Conservation (phyloP, 1,284 basidiomycete genomes). For the Tylopilus sp. region DNA sequence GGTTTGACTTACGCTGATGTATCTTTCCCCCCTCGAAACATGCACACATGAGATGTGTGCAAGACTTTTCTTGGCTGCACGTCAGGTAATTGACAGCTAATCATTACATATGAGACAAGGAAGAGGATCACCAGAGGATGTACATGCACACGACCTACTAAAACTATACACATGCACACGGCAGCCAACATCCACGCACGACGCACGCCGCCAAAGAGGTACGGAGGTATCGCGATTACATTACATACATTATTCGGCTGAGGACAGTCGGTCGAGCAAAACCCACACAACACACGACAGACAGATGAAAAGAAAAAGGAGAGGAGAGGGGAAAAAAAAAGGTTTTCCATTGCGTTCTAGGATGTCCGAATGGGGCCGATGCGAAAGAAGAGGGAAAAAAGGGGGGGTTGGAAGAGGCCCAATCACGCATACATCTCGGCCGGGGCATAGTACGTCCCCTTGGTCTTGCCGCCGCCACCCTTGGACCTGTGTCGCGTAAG, state of each 20-base stretch:
- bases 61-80: no score
- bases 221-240: slow-evolving; percentile 25
- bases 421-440: slow-evolving; percentile 20
- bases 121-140: slow-evolving; percentile 8
- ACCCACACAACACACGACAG: slow-evolving; percentile 7
- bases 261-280: slow-evolving; percentile 5
- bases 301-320: slow-evolving; percentile 2
- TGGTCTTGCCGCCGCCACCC: slow-evolving; percentile 19
- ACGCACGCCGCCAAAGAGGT: neutral
- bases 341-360: slow-evolving; percentile 21
- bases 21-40: neutral
- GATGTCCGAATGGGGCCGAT: slow-evolving; percentile 14
- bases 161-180: slow-evolving; percentile 11
- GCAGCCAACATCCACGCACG: neutral
- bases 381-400: neutral
- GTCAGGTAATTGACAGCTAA: neutral
- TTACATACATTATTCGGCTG: slow-evolving; percentile 19
- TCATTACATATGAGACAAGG: slow-evolving; percentile 20
- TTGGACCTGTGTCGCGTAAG: slow-evolving; percentile 19
- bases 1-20: slow-evolving; percentile 8
- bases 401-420: neutral
- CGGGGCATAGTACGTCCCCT: slow-evolving; percentile 7
- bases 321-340: neutral
- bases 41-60: neutral
- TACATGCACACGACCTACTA: slow-evolving; percentile 8